Base-by-base conservation (phyloP, 345 rosid genomes). In the Camelina sativa region DNA sequence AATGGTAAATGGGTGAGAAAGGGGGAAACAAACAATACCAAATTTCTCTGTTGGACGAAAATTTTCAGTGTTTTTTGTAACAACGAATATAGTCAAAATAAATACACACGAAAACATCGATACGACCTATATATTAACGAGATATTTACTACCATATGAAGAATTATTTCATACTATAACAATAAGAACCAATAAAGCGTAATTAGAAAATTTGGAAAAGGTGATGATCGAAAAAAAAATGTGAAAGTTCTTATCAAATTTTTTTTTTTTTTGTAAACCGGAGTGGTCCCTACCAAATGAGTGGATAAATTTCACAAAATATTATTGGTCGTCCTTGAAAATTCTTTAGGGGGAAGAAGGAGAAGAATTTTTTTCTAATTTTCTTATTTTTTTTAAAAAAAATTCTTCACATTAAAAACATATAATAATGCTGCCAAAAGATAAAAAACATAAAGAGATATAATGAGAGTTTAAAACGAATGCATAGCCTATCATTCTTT, bases 201-300 rank as follows among this genome's bases (percentile, higher is more conserved):
- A 19, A 11, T 30, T 52, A 56, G 51, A 35, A 67, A 75, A 51
- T 28, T 6, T 37, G 35, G 8, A 50, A 51, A 72, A 62, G 51
- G 62, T 59, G 54, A 16, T 57, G 66, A 61, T 62, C 28, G 11
- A 19, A 22, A 55, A 43, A 44, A 62, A 64, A 73, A 56, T 34
- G 71, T 19, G 52, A 25, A 51, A 66, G 15, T 17, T 46, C 17
- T 4, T 47, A 11, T 64, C 2, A 16, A 15, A 3, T 25, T 25
- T 25, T 25, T 25, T 25, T 32, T 32, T 32, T 32, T 32, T 47
- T 58, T 37, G 28, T 5, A 23, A 32, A 35, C 43, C 10, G n/a
- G 16, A 44, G 71, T 76, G 71, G 80, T 62, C 75, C 71, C 75
- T 6, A 62, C 64, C 41, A 69, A 69, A 55, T 62, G 57, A 47